Evolutionary conservation across 148 eudicot genomes (phyloP).

Genomic region (Rhododendron ferrugineum): DNA sequence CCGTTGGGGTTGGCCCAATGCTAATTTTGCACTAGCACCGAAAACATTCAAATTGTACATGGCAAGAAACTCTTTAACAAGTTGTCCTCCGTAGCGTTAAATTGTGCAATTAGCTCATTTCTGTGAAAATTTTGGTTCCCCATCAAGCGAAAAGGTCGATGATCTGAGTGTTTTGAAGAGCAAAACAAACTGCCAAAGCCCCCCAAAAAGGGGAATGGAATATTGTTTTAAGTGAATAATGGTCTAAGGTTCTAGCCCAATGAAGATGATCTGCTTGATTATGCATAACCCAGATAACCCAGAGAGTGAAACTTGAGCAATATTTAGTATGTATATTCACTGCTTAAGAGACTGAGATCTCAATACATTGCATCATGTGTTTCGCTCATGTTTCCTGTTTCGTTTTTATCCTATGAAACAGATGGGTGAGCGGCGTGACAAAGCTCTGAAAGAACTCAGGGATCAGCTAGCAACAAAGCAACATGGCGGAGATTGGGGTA

Average conservation of each 20-base stretch:
- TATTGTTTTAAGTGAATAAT: neutral
- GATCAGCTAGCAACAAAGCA: slow-evolving; percentile 62
- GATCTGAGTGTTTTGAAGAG: neutral
- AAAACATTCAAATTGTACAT: neutral
- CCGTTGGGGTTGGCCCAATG: neutral
- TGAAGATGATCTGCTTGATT: neutral
- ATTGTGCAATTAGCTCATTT: neutral
- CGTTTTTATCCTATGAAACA: slow-evolving; percentile 12
- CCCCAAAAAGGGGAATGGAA: neutral
- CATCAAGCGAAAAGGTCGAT: neutral
- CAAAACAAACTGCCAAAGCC: neutral
- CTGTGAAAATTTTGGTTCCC: neutral
- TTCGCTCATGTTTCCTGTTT: neutral
- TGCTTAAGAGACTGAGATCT: neutral
- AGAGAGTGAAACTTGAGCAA: neutral
- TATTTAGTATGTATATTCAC: neutral
- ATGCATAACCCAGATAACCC: neutral
- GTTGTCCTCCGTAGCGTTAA: neutral
- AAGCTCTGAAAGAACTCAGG: slow-evolving; percentile 71
- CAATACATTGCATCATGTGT: neutral
- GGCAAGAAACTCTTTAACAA: slow-evolving; percentile 3
- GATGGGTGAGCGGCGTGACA: slow-evolving; percentile 84
- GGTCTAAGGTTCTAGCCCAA: neutral
- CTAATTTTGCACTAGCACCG: slow-evolving; percentile 5
- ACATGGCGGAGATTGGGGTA: slow-evolving; percentile 16